Conservation (phyloP, 768 basidiomycete species). For the Coprinellus aureogranulatus region DNA sequence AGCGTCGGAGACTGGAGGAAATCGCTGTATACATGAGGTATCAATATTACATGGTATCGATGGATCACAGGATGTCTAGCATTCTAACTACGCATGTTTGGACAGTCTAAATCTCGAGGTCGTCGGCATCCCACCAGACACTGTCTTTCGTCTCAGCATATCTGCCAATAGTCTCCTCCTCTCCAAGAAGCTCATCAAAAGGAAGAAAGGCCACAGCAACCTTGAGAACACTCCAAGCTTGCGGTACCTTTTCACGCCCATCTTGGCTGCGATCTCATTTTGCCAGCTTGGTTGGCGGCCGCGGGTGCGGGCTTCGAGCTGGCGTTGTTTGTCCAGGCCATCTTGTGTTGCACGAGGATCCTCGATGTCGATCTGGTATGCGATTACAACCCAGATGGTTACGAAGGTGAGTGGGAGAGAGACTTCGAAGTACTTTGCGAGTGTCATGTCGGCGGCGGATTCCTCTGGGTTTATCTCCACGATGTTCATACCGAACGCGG, state of each 20-base stretch:
- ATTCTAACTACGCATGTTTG: no score
- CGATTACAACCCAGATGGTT: slow-evolving; percentile 46
- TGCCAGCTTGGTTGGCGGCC: neutral
- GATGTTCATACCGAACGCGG: slow-evolving; percentile 59
- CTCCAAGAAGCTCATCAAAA: slow-evolving; percentile 5
- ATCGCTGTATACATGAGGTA: no score
- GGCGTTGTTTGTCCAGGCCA: neutral
- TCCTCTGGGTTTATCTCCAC: slow-evolving; percentile 34
- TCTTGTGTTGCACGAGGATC: neutral
- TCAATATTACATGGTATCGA: no score
- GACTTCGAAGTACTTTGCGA: slow-evolving; percentile 36
- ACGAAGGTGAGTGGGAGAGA: slow-evolving; percentile 40
- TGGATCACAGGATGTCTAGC: no score
- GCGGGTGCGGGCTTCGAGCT: neutral
- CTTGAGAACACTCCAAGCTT: neutral
- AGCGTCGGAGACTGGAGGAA: no score
- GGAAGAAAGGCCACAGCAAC: slow-evolving; percentile 10
- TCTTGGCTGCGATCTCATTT: neutral
- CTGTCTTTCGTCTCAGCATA: neutral
- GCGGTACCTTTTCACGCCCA: neutral
- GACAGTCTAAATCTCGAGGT: no score
- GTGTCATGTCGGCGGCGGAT: slow-evolving; percentile 18
- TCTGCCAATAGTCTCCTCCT: slow-evolving; percentile 3
- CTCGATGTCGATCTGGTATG: slow-evolving; percentile 32
- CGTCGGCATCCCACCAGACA: no score